Conservation (phyloP, 2,329 filamentous ascomycete genomes). For the Arthrobotrys musiformis region DNA sequence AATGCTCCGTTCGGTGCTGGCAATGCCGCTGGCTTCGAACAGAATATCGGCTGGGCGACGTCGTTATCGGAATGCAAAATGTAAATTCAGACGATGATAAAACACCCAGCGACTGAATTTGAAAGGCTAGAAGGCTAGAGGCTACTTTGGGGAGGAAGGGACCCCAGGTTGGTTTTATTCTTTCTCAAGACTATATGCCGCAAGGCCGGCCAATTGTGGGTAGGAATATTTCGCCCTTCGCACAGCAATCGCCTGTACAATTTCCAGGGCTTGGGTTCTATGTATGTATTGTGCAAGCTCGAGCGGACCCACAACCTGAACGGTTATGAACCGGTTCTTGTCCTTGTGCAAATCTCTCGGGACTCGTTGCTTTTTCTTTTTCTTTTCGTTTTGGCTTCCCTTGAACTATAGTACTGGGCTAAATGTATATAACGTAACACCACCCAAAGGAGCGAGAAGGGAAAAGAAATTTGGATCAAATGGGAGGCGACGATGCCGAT, state of each 20-base stretch:
- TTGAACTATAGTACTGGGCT: background rate
- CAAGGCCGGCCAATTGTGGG: constrained; percentile 38
- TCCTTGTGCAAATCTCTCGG: constrained; percentile 54
- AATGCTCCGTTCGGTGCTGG: background rate
- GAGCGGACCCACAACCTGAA: constrained; percentile 36
- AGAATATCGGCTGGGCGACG: constrained; percentile 5
- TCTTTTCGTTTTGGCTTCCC: background rate
- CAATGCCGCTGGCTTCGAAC: background rate
- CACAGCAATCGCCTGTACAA: constrained; percentile 32
- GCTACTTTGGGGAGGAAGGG: constrained; percentile 12
- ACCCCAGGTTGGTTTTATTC: constrained; percentile 39
- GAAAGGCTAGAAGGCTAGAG: background rate
- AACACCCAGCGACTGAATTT: constrained; percentile 13
- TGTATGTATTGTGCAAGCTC: too few species aligned
- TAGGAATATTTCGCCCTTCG: constrained; percentile 23
- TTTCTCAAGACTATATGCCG: constrained; percentile 28
- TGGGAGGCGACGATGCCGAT: constrained; percentile 19
- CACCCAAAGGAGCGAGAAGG: constrained; percentile 42
- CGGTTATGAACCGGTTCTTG: constrained; percentile 39
- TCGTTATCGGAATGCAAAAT: constrained; percentile 28
- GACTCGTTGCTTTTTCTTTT: background rate
- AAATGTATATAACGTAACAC: constrained; percentile 54
- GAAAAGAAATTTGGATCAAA: constrained; percentile 25
- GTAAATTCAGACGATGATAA: constrained; percentile 25
- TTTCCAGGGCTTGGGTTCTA: constrained; percentile 40